Conservation (phyloP, 208 protist species). For the Acanthamoeba triangularis region DNA sequence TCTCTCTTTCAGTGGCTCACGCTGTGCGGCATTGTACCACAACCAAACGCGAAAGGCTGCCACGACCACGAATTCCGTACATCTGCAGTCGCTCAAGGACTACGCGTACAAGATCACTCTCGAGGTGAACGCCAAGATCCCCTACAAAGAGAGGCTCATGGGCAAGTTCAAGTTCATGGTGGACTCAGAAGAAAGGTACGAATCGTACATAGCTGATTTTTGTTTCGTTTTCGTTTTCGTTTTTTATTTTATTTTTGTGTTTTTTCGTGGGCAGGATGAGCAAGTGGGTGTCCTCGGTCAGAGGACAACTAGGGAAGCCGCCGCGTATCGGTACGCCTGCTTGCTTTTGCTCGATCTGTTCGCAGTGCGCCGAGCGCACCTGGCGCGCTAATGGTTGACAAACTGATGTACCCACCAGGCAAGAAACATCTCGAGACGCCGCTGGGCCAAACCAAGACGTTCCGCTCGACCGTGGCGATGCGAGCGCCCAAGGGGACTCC, state of each 20-base stretch:
- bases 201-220: no score
- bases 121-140: conserved; percentile 6
- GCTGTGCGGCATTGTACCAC: no score
- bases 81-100: conserved; percentile 51
- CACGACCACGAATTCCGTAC: conserved; percentile 47
- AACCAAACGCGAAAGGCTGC: not conserved
- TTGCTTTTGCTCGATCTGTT: not conserved
- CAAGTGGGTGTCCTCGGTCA: conserved; percentile 30
- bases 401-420: not conserved
- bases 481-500: conserved; percentile 40
- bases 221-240: not conserved
- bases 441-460: conserved; percentile 28
- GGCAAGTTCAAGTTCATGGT: conserved; percentile 74
- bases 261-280: not conserved
- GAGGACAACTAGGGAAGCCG: conserved; percentile 32
- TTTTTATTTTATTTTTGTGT: no score
- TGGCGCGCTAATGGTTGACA: not conserved
- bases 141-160: conserved; percentile 29
- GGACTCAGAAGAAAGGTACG: conserved; percentile 1
- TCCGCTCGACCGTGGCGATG: conserved; percentile 34
- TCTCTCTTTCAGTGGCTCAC: not conserved
- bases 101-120: conserved; percentile 67
- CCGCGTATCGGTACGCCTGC: conserved; percentile 13
- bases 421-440: conserved; percentile 43
- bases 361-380: not conserved